Base-by-base conservation (phyloP, 2,329 filamentous ascomycete genomes). In the Ophiosphaerella herpotricha region DNA sequence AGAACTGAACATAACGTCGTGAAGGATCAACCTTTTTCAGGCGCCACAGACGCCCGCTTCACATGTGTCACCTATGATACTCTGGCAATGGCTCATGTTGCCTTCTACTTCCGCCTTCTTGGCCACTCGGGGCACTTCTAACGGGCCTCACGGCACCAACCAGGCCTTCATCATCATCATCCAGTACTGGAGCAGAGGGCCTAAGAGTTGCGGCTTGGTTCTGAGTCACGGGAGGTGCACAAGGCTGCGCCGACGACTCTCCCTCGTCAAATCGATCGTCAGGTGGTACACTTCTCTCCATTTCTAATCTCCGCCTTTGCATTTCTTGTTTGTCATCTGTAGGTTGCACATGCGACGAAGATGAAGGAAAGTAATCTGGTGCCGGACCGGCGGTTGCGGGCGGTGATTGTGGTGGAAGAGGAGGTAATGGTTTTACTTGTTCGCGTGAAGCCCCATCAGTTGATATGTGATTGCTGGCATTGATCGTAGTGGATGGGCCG, bases 311-410 rank as follows among this genome's bases (percentile, higher is more conserved):
- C 7, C 70, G 68, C 13, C 75, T 64, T 43, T 92, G 88, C 6
- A 91, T 76, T 67, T 95, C 90, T 60, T 87, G 85, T 70, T 95
- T 94, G 70, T 95, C 92, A 47, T 94, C 89, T 12, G 74, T 77
- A 3, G 75, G 68, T 55, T 55, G 71, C 2, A 71, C 57, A 34
- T 66, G 62, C 7, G 67, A 65, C 7, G 77, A 63, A 14, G 63
- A 60, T 1, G 60, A 54, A 16, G 64, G 46, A 52, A 55, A 52
- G 56, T 72, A 71, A 16, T 64, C 50, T 45, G 64, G 67, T 32
- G 55, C 60, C 13, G 57, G 41, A 16, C 60, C 53, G 33, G 61
- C 61, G 23, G 50, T 53, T 29, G 38, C 32, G 12, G 39, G 52
- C 12, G 52, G 48, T 8, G 49, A 56, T 23, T 48, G 58, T 23